Base-by-base conservation (phyloP, 2,329 filamentous ascomycete species). In the Lasiodiplodia gonubiensis region DNA sequence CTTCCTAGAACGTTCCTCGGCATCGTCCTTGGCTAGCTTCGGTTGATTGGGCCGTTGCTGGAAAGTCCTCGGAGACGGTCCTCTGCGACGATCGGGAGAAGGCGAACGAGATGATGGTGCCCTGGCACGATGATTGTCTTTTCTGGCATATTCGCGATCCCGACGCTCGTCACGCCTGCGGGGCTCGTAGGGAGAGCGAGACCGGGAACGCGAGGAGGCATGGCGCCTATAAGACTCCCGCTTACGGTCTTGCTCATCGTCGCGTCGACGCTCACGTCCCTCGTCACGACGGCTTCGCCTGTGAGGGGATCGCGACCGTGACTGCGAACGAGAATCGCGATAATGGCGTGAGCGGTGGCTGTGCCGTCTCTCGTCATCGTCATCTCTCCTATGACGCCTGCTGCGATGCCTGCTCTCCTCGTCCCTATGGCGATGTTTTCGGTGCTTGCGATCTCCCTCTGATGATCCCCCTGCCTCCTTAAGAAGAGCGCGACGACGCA, bases 401-500 rank as follows among this genome's bases (percentile, higher is more conserved):
- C 66, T 67, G 49, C 66, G 66, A 42, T 67, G 66, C n/a, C 59
- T 25, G 48, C 51, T 57, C 14, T 49, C 63, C 51, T 68, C 70
- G 66, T 72, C 72, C 53, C 76, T 69, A 68, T 76, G 75, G 35
- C 70, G 69, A 23, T 74, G 74, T 55, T 71, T 72, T 48, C 63
- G 30, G 27, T 64, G 57, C 27, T 59, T 55, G 14, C 55, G 42
- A 18, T 68, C 70, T 68, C 52, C 73, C 73, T 67, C 71, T 72
- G 33, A 72, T 30, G 72, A 18, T 46, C 60, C 55, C 23, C 65
- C 59, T 60, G 57, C 25, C 25, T 57, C 64, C 61, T 82, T 81
- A 68, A 94, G 81, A 27, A 94, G 78, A 73, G 90, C 88, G 68
- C 86, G 83, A 70, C 90, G 84, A 80, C 86, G 89, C 70, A 87